These are phyloP conservation scores for Pythium brachiatum DNA, from an alignment of 352 stramenopile species.

Conservation along the genomic window DNA sequence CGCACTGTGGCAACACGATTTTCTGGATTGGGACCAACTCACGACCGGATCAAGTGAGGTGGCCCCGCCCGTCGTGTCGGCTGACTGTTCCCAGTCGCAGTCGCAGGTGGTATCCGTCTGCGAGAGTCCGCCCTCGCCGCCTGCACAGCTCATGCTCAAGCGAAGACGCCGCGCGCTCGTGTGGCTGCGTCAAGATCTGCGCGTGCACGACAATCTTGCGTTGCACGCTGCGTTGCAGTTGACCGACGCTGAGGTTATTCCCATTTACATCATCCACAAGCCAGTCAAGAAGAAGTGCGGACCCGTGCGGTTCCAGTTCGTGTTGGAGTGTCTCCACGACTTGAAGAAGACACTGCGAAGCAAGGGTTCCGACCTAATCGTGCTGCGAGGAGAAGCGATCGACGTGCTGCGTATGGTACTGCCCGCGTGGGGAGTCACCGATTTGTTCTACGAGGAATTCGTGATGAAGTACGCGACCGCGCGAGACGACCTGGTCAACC, in stretches of 20 bases:
- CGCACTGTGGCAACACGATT: conserved; percentile 12
- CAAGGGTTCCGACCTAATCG: conserved; percentile 40
- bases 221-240: conserved; percentile 63
- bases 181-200: conserved; percentile 95
- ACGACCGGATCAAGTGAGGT: not conserved
- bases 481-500: conserved; percentile 42
- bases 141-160: conserved; percentile 6
- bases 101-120: not conserved
- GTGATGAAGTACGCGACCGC: conserved; percentile 48
- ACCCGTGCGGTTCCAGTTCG: conserved; percentile 83
- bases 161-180: conserved; percentile 43
- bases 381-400: conserved; percentile 57
- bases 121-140: not conserved
- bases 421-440: conserved; percentile 57
- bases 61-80: not conserved
- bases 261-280: conserved; percentile 88
- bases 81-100: not conserved
- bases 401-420: conserved; percentile 53
- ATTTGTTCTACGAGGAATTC: conserved; percentile 67
- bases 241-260: conserved; percentile 38
- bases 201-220: conserved; percentile 95
- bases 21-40: conserved; percentile 14
- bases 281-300: conserved; percentile 67
- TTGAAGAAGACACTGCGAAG: conserved; percentile 41
- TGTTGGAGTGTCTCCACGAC: conserved; percentile 90